These are phyloP conservation scores for Theobroma cacao DNA, from an alignment of 345 rosid species.

Conservation along the genomic window DNA sequence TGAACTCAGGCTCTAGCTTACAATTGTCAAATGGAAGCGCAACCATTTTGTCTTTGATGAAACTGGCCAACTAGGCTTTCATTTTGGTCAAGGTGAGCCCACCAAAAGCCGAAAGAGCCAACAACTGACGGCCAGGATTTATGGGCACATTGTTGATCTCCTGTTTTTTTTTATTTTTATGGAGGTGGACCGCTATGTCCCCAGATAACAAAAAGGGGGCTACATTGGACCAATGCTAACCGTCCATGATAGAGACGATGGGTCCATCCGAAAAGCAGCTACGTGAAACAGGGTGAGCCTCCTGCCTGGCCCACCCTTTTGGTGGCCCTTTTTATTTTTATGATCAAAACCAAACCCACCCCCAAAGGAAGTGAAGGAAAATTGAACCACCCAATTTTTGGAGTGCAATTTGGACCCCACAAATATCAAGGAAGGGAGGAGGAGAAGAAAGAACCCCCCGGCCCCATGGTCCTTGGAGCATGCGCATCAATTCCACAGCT, in stretches of 20 bases:
- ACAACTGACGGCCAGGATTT: background rate
- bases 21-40: background rate
- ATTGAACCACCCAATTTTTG: background rate
- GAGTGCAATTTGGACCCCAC: slow-evolving; percentile 2
- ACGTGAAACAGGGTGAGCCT: background rate
- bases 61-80: background rate
- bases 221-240: background rate
- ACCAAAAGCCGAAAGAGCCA: background rate
- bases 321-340: background rate
- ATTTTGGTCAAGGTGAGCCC: background rate
- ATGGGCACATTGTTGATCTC: background rate
- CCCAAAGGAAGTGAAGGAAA: background rate
- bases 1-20: background rate
- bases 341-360: background rate
- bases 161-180: background rate
- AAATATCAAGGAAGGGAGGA: background rate
- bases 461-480: background rate
- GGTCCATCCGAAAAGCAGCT: background rate
- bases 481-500: background rate
- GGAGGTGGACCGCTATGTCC: background rate
- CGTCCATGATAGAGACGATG: background rate
- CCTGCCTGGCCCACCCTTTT: background rate
- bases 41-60: background rate
- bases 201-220: background rate
- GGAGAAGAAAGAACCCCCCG: background rate